Evolutionary conservation across 345 rosid genomes (phyloP).

Genomic region (Lepidium sativum): DNA sequence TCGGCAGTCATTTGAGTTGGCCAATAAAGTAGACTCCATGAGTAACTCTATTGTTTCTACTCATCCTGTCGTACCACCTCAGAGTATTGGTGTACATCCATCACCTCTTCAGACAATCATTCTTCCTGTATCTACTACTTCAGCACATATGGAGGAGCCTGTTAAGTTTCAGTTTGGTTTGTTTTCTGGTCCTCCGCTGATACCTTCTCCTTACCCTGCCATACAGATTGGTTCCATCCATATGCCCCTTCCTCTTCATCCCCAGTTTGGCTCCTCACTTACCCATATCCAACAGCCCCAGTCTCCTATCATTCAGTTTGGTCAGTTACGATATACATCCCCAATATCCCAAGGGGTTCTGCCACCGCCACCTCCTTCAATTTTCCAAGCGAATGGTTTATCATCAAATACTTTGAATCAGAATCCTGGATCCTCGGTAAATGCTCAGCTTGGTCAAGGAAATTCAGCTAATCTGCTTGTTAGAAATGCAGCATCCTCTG

Average conservation of each 20-base stretch:
- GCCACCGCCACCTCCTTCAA: slow-evolving; percentile 52
- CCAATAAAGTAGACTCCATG: slow-evolving; percentile 33
- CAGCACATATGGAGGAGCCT: slow-evolving; percentile 53
- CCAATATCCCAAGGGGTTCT: slow-evolving; percentile 68
- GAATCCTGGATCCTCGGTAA: slow-evolving; percentile 36
- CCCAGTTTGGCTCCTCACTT: slow-evolving; percentile 56
- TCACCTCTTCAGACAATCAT: slow-evolving; percentile 40
- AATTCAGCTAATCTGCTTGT: slow-evolving; percentile 26
- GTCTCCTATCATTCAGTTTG: slow-evolving; percentile 83
- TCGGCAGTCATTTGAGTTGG: slow-evolving; percentile 32
- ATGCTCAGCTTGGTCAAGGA: slow-evolving; percentile 40
- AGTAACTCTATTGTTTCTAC: slow-evolving; percentile 29
- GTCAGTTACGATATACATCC: slow-evolving; percentile 76
- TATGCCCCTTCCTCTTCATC: slow-evolving; percentile 96
- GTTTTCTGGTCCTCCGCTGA: slow-evolving; percentile 86
- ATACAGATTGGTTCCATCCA: slow-evolving; percentile 99
- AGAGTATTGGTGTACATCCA: slow-evolving; percentile 26
- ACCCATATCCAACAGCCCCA: slow-evolving; percentile 58
- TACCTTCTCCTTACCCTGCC: slow-evolving; percentile 92
- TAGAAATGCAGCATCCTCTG: slow-evolving; percentile 30
- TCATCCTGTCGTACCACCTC: slow-evolving; percentile 29
- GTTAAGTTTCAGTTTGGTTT: slow-evolving; percentile 89
- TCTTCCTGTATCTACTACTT: slow-evolving; percentile 32
- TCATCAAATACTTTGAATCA: slow-evolving; percentile 41
- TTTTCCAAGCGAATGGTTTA: slow-evolving; percentile 45